Evolutionary conservation across 2,329 filamentous ascomycete species (phyloP).

Genomic region (Xylaria hypoxylon): DNA sequence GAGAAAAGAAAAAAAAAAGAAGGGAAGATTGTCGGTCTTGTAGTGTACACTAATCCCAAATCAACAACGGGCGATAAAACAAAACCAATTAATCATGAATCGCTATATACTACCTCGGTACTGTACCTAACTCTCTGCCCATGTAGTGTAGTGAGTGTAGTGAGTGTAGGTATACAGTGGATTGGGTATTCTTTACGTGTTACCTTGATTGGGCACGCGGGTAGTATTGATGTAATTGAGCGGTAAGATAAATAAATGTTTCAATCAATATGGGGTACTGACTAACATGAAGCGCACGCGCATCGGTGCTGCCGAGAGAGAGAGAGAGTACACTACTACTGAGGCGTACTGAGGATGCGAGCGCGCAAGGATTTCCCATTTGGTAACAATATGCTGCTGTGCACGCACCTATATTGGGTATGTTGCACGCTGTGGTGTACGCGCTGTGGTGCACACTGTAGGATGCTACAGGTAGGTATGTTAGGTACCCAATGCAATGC

Average conservation of each 20-base stretch:
- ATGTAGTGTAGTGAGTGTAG: too few relatives aligned
- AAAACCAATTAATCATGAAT: slow-evolving; percentile 10
- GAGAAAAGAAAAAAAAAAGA: slow-evolving; percentile 7
- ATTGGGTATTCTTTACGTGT: not conserved
- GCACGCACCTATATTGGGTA: too few relatives aligned
- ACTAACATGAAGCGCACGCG: slow-evolving; percentile 18
- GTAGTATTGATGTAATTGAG: slow-evolving; percentile 13
- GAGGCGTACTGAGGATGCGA: slow-evolving; percentile 31
- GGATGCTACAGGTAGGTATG: not conserved
- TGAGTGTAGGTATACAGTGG: not conserved
- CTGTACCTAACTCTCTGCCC: too few relatives aligned
- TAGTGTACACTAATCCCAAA: not conserved
- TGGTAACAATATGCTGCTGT: slow-evolving; percentile 14
- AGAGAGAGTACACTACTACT: too few relatives aligned
- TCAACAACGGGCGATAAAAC: slow-evolving; percentile 1
- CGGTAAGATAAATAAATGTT: slow-evolving; percentile 24
- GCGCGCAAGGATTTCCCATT: slow-evolving; percentile 34
- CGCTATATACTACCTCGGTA: not conserved
- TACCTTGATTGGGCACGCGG: slow-evolving; percentile 3
- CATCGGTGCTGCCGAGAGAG: slow-evolving; percentile 37
- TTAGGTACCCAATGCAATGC: not conserved
- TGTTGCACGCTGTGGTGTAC: not conserved
- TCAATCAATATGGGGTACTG: slow-evolving; percentile 23
- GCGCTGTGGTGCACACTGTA: too few relatives aligned
- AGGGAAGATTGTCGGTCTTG: not conserved